Evolutionary conservation across 2,329 filamentous ascomycete genomes (phyloP).

Genomic region (Myotisia sp.): DNA sequence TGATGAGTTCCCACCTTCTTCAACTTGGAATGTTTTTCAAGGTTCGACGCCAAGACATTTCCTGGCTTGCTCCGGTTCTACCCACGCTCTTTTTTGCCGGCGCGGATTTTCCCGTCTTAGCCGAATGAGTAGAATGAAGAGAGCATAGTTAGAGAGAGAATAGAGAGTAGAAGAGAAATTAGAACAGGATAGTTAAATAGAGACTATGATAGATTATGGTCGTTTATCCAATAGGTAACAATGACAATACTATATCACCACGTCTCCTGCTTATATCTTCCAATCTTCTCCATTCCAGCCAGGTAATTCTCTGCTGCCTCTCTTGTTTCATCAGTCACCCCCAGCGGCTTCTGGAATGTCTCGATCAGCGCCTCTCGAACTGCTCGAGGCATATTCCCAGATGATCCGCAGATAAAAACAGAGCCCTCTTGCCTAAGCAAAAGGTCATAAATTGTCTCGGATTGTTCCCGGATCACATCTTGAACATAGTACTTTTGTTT

Average conservation of each 20-base stretch:
- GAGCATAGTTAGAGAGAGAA: no score
- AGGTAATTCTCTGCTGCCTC: constrained; percentile 44
- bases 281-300: constrained; percentile 44
- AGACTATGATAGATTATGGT: no score
- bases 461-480: constrained; percentile 42
- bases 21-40: no score
- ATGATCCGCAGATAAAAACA: constrained; percentile 40
- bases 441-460: constrained; percentile 36
- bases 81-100: constrained; percentile 3
- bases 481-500: constrained; percentile 53
- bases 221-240: constrained; percentile 4
- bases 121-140: not conserved
- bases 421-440: constrained; percentile 38
- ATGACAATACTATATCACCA: constrained; percentile 35
- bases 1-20: no score
- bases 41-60: not conserved
- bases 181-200: no score
- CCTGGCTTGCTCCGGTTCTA: constrained; percentile 7
- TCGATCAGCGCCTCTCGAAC: constrained; percentile 54
- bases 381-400: constrained; percentile 57
- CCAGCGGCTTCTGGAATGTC: constrained; percentile 37
- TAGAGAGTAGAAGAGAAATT: no score
- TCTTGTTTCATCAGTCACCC: constrained; percentile 19
- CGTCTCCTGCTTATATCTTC: constrained; percentile 54
- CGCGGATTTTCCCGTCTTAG: constrained; percentile 7